Conservation (phyloP, 2,329 filamentous ascomycete genomes). For the Venturia nashicola region DNA sequence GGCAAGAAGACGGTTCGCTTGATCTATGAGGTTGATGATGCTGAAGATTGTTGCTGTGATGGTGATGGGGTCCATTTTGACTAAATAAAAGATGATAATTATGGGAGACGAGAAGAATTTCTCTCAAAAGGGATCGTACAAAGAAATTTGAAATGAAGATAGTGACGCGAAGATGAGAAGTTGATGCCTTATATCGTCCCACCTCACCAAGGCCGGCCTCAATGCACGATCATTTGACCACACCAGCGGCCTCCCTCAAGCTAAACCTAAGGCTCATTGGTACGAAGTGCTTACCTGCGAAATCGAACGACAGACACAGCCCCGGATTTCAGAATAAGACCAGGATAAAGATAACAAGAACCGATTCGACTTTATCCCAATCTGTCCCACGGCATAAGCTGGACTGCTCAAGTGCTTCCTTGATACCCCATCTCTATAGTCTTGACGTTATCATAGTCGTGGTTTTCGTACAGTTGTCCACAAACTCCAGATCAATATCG, state of each 20-base stretch:
- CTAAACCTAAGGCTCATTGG: neutral
- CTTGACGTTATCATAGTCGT: too few relatives aligned
- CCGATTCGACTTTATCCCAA: neutral
- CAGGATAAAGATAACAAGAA: neutral
- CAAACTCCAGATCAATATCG: too few relatives aligned
- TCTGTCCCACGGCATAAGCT: neutral
- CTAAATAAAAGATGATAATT: neutral
- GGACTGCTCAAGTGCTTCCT: neutral
- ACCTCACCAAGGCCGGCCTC: neutral
- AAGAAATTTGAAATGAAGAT: neutral
- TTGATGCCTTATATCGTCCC: neutral
- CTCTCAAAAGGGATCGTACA: neutral
- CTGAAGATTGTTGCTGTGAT: neutral
- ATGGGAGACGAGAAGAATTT: neutral
- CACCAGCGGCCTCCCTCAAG: neutral
- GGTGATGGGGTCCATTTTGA: neutral
- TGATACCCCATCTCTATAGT: too few relatives aligned
- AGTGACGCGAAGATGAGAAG: neutral
- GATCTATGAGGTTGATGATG: neutral
- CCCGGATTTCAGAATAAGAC: neutral
- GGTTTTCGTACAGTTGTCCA: too few relatives aligned
- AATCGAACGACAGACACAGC: neutral
- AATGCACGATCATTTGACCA: neutral
- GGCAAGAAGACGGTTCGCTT: neutral
- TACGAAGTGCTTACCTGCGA: neutral